Percentiles rank a stretch among this genome's conserved stretches.
These are phyloP conservation scores for Epicoccum nigrum DNA, from an alignment of 2,329 filamentous ascomycete genomes.

Conservation along the genomic window DNA sequence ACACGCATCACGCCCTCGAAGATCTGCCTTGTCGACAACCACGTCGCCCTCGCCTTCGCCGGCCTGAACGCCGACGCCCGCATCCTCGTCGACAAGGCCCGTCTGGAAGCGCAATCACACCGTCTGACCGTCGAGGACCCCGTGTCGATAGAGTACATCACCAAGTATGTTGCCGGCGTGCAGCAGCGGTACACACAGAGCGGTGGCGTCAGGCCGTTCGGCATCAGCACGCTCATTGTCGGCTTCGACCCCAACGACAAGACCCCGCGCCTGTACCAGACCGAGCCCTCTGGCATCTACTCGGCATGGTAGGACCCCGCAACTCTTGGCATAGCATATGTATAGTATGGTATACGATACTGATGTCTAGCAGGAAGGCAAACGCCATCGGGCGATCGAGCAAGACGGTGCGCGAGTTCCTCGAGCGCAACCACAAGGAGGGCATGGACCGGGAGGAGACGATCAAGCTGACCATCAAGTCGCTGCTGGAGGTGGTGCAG, in stretches of 20 bases:
- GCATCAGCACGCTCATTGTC: conserved; percentile 96
- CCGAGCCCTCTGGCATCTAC: conserved; percentile 99
- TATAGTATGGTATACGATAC: not conserved
- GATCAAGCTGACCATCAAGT: conserved; percentile 97
- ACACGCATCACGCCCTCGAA: conserved; percentile 99
- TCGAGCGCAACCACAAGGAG: conserved; percentile 98
- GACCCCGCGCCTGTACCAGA: conserved; percentile 91
- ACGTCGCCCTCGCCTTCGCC: conserved; percentile 96
- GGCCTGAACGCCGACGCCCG: conserved; percentile 97
- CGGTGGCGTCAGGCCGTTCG: conserved; percentile 97
- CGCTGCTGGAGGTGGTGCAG: conserved; percentile 94
- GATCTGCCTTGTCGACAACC: conserved; percentile 93
- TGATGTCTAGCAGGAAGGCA: conserved; percentile 76
- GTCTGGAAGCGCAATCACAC: conserved; percentile 96
- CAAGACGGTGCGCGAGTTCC: conserved; percentile 98
- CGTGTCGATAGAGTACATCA: conserved; percentile 98
- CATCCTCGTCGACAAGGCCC: conserved; percentile 97
- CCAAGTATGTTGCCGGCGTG: conserved; percentile 96
- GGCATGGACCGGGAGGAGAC: conserved; percentile 96
- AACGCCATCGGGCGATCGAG: conserved; percentile 98
- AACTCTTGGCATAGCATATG: not conserved
- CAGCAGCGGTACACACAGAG: conserved; percentile 99
- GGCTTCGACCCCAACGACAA: conserved; percentile 96
- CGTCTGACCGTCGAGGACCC: conserved; percentile 96
- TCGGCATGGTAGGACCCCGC: conserved; percentile 95